A percentile compares a stretch with the other conserved stretches of the same genome.
Conservation (phyloP, 805 yeast genomes). For the Zygosaccharomyces gambellarensis region DNA sequence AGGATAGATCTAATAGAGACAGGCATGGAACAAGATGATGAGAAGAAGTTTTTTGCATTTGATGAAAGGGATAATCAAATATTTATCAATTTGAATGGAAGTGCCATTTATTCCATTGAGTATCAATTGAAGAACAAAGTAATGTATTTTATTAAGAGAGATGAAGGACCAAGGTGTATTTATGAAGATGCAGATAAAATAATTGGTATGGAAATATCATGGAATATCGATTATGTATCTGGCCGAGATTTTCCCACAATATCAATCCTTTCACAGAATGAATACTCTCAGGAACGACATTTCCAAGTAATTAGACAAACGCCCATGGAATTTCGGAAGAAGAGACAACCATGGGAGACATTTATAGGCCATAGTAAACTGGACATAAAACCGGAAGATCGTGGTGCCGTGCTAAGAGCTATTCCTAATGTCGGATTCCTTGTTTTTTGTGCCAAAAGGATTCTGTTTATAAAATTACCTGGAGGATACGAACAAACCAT, state of each 20-base stretch:
- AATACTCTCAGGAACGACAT: neutral
- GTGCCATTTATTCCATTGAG: conserved; percentile 10
- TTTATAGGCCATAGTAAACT: conserved; percentile 3
- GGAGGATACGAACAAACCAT: conserved; percentile 19
- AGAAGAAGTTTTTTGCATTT: conserved; percentile 5
- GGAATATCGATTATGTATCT: conserved; percentile 13
- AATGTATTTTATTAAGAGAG: conserved; percentile 11
- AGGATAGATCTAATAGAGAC: conserved; percentile 16
- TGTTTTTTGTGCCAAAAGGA: conserved; percentile 12
- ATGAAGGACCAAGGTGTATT: conserved; percentile 5
- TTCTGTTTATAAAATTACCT: conserved; percentile 14
- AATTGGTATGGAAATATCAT: conserved; percentile 9
- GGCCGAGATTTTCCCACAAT: conserved; percentile 16
- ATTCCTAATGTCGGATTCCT: conserved; percentile 23
- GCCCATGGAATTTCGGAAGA: conserved; percentile 3
- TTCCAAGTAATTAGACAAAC: conserved; percentile 14
- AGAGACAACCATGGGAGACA: conserved; percentile 6
- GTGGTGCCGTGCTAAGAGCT: conserved; percentile 9
- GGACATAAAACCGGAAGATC: neutral
- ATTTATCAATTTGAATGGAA: conserved; percentile 14
- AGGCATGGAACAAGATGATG: conserved; percentile 3
- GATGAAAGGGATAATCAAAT: conserved; percentile 13
- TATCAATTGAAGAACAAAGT: conserved; percentile 3
- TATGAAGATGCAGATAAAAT: conserved; percentile 11
- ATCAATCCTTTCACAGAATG: conserved; percentile 10